Evolutionary conservation across 305 asterid genomes (phyloP), one percentile per base, ranked within the genome.

Genomic region (Fraxinus angustifolia): DNA sequence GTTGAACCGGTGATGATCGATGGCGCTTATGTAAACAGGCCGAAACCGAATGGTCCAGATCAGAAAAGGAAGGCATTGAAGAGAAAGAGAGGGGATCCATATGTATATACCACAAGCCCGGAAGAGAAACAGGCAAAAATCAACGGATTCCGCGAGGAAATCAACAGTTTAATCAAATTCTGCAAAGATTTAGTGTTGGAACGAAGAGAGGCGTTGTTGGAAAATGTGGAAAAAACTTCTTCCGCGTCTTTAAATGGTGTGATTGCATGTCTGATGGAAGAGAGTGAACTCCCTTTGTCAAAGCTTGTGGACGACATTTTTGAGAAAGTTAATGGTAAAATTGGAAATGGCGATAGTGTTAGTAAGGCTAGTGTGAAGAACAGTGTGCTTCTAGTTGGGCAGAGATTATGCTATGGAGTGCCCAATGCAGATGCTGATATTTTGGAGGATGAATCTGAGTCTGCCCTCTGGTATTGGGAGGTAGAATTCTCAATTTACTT

Each of bases 391-490:
- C 75, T 84, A 40, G 84, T 89, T 83, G 98, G 97, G 79, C 98
- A 91, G 83, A 90, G 99, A 79, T 71, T 85, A 73, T 84, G 87
- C 73, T 94, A 96, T 79, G 99, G 99, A 60, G 84, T 87, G 11
- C 82, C 82, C 11, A 45, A 86, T 83, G 86, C 83, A 8, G 98
- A 96, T 84, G 94, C 98, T 76, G 97, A 96, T 87, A 85, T 94
- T 36, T 87, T 96, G 90, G 98, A 96, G 88, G 97, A 96, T 83
- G 98, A 93, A 23, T 81, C 89, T 28, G 97, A 89, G 77, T 73
- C 81, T 68, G 91, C 97, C 72, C 94, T 94, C 60, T 94, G 98
- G 97, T 93, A 91, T 77, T 96, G 99, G 99, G 99, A 96, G 99
- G 99, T 96, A 76, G 36, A 78, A 0, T 17, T 76, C 38, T 73